A percentile compares a stretch with the other conserved stretches of the same genome.
Conservation (phyloP, 2,329 filamentous ascomycete species). For the Teratosphaeria nubilosa region DNA sequence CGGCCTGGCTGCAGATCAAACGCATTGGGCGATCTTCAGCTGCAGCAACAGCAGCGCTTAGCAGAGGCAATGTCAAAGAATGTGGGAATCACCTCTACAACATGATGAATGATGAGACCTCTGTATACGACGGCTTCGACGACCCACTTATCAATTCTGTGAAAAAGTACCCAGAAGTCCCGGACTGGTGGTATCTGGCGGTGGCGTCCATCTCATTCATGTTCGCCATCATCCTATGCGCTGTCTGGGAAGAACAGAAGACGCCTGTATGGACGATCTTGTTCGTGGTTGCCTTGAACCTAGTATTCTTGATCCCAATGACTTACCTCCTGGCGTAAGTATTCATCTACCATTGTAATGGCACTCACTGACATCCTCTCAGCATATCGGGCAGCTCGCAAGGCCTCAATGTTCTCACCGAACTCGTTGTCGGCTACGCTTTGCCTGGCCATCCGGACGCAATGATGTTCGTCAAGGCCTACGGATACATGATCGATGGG, state of each 20-base stretch:
- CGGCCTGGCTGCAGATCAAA: constrained; percentile 1
- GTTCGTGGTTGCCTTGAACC: constrained; percentile 26
- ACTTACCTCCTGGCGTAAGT: constrained; percentile 1
- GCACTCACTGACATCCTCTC: neutral
- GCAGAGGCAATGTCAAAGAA: neutral
- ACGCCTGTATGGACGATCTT: constrained; percentile 15
- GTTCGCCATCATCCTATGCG: constrained; percentile 26
- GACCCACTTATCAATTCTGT: constrained; percentile 24
- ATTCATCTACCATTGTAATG: too few relatives aligned
- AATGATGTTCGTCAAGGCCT: constrained; percentile 32
- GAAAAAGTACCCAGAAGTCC: constrained; percentile 37
- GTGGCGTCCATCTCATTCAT: constrained; percentile 29
- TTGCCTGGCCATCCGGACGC: constrained; percentile 25
- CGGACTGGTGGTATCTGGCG: constrained; percentile 41
- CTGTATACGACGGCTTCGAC: constrained; percentile 5
- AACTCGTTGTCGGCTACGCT: constrained; percentile 14
- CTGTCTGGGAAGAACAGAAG: constrained; percentile 2
- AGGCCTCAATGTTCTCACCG: constrained; percentile 2
- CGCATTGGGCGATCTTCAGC: neutral
- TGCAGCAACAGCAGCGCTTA: neutral
- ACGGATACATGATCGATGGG: constrained; percentile 29
- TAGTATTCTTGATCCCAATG: constrained; percentile 12
- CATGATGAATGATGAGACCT: constrained; percentile 3
- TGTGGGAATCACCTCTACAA: neutral
- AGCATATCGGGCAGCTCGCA: constrained; percentile 1